Percentiles rank a stretch among this genome's conserved stretches.
Evolutionary conservation across 306 rosid species (phyloP).

Genomic region (Lathyrus oleraceus): DNA sequence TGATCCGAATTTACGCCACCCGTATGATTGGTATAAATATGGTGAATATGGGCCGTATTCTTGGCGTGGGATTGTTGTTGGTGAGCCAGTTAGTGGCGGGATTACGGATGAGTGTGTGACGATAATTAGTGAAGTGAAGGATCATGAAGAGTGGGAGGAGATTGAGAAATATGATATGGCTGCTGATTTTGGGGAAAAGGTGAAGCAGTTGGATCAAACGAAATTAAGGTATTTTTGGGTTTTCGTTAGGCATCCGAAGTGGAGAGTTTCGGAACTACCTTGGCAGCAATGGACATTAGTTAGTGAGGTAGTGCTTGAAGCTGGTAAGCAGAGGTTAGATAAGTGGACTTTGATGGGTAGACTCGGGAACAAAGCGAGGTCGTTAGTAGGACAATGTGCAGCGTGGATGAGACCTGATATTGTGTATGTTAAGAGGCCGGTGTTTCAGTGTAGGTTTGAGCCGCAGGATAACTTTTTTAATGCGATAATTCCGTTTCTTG

Average conservation of each 20-base stretch:
- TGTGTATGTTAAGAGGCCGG: constrained; percentile 82
- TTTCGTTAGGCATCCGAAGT: constrained; percentile 77
- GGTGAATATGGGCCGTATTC: constrained; percentile 86
- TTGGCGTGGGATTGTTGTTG: constrained; percentile 88
- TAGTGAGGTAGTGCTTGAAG: constrained; percentile 75
- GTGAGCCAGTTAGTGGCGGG: constrained; percentile 78
- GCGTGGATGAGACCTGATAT: constrained; percentile 95
- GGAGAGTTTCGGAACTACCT: constrained; percentile 72
- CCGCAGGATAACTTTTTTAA: constrained; percentile 73
- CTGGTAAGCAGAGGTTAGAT: constrained; percentile 79
- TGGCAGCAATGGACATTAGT: constrained; percentile 95
- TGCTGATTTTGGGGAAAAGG: constrained; percentile 60
- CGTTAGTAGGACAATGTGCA: constrained; percentile 72
- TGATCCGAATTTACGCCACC: constrained; percentile 86
- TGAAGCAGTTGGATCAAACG: constrained; percentile 58
- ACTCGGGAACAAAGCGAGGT: constrained; percentile 73
- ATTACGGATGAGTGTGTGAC: constrained; percentile 74
- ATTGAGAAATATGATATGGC: constrained; percentile 85
- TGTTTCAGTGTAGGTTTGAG: constrained; percentile 83
- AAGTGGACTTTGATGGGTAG: constrained; percentile 97
- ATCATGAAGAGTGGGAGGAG: constrained; percentile 88
- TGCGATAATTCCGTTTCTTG: constrained; percentile 65
- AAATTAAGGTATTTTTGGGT: constrained; percentile 75
- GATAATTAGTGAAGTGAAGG: constrained; percentile 69
- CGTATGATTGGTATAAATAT: constrained; percentile 87